Evolutionary conservation across 805 yeast species (phyloP).

Genomic region (Suhomyces sp.): DNA sequence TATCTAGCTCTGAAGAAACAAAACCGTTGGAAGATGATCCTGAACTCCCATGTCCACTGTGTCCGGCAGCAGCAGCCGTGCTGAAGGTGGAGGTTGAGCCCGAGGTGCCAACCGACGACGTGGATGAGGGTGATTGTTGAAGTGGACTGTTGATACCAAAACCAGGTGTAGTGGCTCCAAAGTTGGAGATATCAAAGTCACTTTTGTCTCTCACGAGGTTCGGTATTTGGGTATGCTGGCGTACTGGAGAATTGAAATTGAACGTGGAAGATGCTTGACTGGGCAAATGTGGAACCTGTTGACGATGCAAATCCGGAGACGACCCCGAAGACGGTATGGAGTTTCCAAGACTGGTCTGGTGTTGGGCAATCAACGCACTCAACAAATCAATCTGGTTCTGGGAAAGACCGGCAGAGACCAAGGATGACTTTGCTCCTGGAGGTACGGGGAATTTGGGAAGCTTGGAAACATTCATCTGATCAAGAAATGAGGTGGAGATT

Average conservation of each 20-base stretch:
- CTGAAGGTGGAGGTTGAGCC: neutral
- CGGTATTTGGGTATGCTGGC: constrained; percentile 14
- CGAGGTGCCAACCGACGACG: constrained; percentile 4
- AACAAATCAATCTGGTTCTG: constrained; percentile 71
- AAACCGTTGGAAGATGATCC: constrained; percentile 4
- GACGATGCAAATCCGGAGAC: constrained; percentile 2
- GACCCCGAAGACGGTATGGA: constrained; percentile 8
- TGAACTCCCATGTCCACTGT: neutral
- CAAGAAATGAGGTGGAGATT: constrained; percentile 3
- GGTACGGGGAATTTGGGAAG: constrained; percentile 70
- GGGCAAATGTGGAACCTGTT: constrained; percentile 11
- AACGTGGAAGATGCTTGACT: constrained; percentile 5
- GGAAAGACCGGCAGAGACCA: constrained; percentile 64
- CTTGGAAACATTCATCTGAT: constrained; percentile 31
- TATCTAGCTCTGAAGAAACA: constrained; percentile 37
- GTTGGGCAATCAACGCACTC: constrained; percentile 71
- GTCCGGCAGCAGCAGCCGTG: no score
- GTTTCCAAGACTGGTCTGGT: constrained; percentile 38
- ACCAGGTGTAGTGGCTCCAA: neutral
- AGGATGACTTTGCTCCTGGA: constrained; percentile 64
- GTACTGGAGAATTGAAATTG: constrained; percentile 13
- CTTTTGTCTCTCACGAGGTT: neutral
- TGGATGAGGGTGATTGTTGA: constrained; percentile 9
- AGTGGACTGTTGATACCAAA: constrained; percentile 10
- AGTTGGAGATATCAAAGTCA: neutral